phyloP scores from a whole-genome alignment of 371 early-diverging fungal species.

The Sporodiniella umbellata region DNA sequence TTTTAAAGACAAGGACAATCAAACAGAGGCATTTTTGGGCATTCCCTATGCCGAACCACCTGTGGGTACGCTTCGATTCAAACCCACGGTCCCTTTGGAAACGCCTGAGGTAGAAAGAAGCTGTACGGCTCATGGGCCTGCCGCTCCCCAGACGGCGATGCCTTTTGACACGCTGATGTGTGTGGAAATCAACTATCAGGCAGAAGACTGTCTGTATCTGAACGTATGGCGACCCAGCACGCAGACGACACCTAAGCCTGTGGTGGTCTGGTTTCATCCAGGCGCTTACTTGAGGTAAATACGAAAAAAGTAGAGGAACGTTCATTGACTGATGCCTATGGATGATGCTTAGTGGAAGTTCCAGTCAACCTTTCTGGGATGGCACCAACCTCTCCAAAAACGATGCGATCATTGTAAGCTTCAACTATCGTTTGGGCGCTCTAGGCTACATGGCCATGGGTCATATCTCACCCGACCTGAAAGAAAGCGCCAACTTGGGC shows the following conservation, averaged over 20 bases:
- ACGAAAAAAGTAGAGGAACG: background rate
- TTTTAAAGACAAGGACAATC: conserved; percentile 17
- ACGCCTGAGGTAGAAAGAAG: conserved; percentile 11
- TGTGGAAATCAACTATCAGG: conserved; percentile 27
- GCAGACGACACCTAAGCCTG: conserved; percentile 21
- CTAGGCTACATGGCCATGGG: conserved; percentile 33
- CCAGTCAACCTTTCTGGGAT: conserved; percentile 35
- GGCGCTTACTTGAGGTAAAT: conserved; percentile 32
- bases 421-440: conserved; percentile 37
- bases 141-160: conserved; percentile 34
- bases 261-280: conserved; percentile 36
- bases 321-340: background rate
- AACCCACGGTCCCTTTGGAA: conserved; percentile 19
- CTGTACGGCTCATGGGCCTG: conserved; percentile 18
- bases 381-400: conserved; percentile 33
- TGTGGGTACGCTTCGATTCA: conserved; percentile 24
- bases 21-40: conserved; percentile 28
- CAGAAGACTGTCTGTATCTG: conserved; percentile 38
- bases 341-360: conserved; percentile 19
- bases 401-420: conserved; percentile 31
- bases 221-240: conserved; percentile 30
- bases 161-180: conserved; percentile 42
- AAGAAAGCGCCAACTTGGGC: conserved; percentile 27
- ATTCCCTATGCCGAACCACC: conserved; percentile 39
- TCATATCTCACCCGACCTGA: conserved; percentile 23